These are phyloP conservation scores for Colletotrichum sp. DNA, from an alignment of 2,329 filamentous ascomycete genomes.

Conservation along the genomic window DNA sequence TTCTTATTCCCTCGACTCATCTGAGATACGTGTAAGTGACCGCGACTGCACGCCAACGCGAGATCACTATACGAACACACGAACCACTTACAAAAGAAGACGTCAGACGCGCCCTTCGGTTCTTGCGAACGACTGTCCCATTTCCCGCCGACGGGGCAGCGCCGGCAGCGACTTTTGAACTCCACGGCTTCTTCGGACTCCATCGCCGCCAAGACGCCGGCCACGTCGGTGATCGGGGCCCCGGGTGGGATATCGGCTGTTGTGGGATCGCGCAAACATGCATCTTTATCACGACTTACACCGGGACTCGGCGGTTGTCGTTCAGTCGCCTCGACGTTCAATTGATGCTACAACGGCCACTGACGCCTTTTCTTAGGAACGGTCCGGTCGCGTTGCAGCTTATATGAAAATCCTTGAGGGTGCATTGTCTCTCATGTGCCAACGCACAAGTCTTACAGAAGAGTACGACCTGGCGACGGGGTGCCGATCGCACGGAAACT, in stretches of 20 bases:
- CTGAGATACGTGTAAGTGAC: neutral
- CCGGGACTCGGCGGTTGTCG: neutral
- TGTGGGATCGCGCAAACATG: constrained; percentile 14
- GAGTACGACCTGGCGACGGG: neutral
- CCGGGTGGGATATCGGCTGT: neutral
- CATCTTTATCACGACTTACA: neutral
- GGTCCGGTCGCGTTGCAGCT: neutral
- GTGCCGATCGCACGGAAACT: neutral
- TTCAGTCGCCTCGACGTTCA: neutral
- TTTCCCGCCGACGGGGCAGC: neutral
- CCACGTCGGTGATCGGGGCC: neutral
- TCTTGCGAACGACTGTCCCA: neutral
- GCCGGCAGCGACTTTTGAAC: neutral
- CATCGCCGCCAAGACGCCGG: neutral
- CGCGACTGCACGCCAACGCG: neutral
- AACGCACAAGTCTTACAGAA: neutral
- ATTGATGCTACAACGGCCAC: too few species aligned
- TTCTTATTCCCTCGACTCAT: neutral
- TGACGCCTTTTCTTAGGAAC: too few species aligned
- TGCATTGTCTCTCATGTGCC: neutral
- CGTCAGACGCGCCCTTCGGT: neutral
- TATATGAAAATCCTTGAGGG: neutral
- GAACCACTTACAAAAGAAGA: neutral
- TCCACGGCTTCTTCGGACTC: neutral
- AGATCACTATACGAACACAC: neutral